Percentiles rank a stretch among this genome's conserved stretches.
Conservation (phyloP, 768 basidiomycete species). For the Leccinum truebloodii region DNA sequence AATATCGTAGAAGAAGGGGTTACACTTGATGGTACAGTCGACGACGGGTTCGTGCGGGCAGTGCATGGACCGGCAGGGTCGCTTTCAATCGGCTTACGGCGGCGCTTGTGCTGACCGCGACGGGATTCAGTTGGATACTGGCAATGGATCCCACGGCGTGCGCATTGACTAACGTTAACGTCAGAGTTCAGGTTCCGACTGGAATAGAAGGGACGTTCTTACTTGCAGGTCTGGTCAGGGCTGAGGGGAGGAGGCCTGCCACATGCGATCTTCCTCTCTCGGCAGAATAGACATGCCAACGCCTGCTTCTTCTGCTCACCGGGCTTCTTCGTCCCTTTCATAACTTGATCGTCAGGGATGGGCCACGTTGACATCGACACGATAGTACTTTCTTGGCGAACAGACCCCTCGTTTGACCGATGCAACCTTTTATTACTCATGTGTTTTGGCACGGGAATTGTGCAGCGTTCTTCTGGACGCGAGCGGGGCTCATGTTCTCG, state of each 20-base stretch:
- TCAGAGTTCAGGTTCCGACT: conserved; percentile 15
- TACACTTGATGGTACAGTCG: conserved; percentile 18
- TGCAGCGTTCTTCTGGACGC: conserved; percentile 29
- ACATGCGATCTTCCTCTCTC: conserved; percentile 53
- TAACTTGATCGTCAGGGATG: conserved; percentile 34
- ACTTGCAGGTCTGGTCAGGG: conserved; percentile 48
- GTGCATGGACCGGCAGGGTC: conserved; percentile 24
- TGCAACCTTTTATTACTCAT: conserved; percentile 30
- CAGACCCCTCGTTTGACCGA: conserved; percentile 29
- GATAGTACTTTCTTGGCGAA: conserved; percentile 31
- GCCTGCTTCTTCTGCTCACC: conserved; percentile 46
- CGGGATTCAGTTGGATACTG: conserved; percentile 52
- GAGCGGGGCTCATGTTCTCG: conserved; percentile 21
- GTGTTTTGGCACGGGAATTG: conserved; percentile 22
- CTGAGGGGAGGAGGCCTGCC: conserved; percentile 42
- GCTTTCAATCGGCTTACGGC: conserved; percentile 32
- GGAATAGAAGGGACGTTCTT: conserved; percentile 21
- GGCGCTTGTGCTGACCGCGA: conserved; percentile 47
- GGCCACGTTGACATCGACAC: conserved; percentile 33
- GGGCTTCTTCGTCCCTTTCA: conserved; percentile 35
- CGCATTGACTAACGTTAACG: conserved; percentile 42
- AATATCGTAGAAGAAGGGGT: conserved; percentile 21
- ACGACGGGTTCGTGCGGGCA: conserved; percentile 23
- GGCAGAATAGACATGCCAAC: conserved; percentile 49
- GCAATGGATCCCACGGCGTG: conserved; percentile 46